Conservation (phyloP, 1,139 yeast genomes). For the Yamadazyma aaseri region DNA sequence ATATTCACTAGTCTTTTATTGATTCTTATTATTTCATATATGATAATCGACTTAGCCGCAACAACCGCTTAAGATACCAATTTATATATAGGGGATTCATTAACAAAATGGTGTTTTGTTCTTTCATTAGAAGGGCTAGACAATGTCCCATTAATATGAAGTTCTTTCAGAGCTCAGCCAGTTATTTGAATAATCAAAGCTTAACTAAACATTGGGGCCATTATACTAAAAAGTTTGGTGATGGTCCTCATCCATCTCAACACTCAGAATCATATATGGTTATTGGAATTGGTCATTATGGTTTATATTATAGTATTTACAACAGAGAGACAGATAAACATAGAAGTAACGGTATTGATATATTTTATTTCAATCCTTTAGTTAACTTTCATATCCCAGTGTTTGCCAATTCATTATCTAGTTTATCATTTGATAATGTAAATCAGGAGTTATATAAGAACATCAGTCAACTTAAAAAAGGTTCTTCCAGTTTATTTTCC, state of each 20-base stretch:
- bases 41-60: too few species aligned
- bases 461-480: constrained; percentile 21
- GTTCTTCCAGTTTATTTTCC: constrained; percentile 17
- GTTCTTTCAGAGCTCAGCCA: constrained; percentile 43
- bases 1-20: too few species aligned
- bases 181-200: constrained; percentile 29
- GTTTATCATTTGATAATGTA: constrained; percentile 29
- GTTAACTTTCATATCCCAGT: constrained; percentile 5
- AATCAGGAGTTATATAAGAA: constrained; percentile 29
- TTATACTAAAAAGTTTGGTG: constrained; percentile 24
- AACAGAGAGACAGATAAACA: constrained; percentile 35
- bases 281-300: constrained; percentile 45
- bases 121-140: constrained; percentile 28
- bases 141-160: constrained; percentile 20
- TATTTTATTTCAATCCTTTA: constrained; percentile 14
- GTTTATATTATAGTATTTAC: constrained; percentile 43
- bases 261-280: constrained; percentile 23
- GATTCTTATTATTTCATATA: too few species aligned
- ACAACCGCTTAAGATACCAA: constrained; percentile 2
- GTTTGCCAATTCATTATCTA: constrained; percentile 12
- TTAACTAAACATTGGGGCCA: constrained; percentile 21
- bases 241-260: constrained; percentile 34
- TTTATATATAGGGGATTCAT: constrained; percentile 1
- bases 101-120: constrained; percentile 13
- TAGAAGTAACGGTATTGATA: constrained; percentile 12